Evolutionary conservation across 495 filamentous ascomycete genomes (phyloP), one percentile per base, ranked within the genome.

Genomic region (Rhizodiscina lignyota): DNA sequence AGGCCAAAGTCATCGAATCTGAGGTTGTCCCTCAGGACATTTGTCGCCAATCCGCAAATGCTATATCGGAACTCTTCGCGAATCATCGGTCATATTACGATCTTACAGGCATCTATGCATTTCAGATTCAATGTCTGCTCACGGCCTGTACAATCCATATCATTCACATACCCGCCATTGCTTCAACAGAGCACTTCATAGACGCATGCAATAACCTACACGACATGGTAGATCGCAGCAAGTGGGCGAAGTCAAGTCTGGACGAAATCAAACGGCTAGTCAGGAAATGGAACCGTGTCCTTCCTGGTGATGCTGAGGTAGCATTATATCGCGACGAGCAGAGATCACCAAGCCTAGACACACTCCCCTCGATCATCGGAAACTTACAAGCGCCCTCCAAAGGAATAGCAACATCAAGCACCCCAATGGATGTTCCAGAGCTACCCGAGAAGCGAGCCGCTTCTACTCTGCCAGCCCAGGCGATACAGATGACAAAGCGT

Each of bases 131-230:
- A 30, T 48, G 45, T 21, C 35, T 52, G 4, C 38, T 55, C 8
- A 46, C 52, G n/a, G 43, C 54, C 4, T 48, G 45, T 24, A 56
- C 56, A 20, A 53, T 58, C 32, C 54, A 58, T 46, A 42, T 61
- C 3, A 32, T 53, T 16, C 47, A 53, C 32, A 30, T 61, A 2
- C 42, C 47, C 10, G 16, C 35, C 15, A 16, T 38, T 3, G 38
- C 48, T 2, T 19, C 39, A 2, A 30, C 37, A 12, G 17, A 28
- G 5, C 18, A 52, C 30, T 32, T 54, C 27, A 36, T 38, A 15
- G 35, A 29, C 4, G 39, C 42, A 15, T 43, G 59, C 20, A 31
- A 48, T 5, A 27, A 22, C 19, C 37, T 60, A n/a, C 42, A 51
- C 11, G 51, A 42, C 3, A 47, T 56, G 13, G 21, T 41, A 6